Evolutionary conservation across 2,329 filamentous ascomycete genomes (phyloP), one percentile per base, ranked within the genome.

Genomic region (Clonostachys sp.): DNA sequence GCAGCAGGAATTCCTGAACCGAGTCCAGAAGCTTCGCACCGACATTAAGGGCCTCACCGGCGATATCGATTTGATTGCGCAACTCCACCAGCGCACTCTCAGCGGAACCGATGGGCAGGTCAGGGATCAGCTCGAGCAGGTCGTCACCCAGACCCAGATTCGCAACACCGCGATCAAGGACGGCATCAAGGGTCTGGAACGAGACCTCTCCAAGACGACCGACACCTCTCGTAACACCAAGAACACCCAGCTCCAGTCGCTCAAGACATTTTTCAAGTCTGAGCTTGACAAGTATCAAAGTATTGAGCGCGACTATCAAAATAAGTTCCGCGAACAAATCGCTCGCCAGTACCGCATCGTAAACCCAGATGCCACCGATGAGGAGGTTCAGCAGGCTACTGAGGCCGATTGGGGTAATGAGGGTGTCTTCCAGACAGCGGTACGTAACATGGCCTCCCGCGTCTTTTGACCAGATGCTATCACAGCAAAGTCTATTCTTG

Each of bases 351-450:
- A 89, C 67, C 77, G 82, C 48, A 91, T 92, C 61, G 87, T 90
- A 55, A 89, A 91, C 63, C 88, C 88, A 45, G 84, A 90, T 41
- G 89, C 88, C n/a, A 79, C 78, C 44, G 86, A 91, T 50, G 72
- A 78, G 2, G 86, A 92, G 66, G 83, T 91, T 4, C 71, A 77
- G 44, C 73, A 88, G 62, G 87, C 87, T 5, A 73, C 82, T 20
- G 75, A 88, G 55, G 74, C 81, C 46, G 84, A 91, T 62, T 88
- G 87, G 84, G 82, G 84, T 46, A 80, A 87, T 50, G 85, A 91
- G 70, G 86, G 87, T 58, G 84, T 94, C 47, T 94, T 92, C 72
- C 86, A 91, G 67, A 86, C 83, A 48, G 88, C 88, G 50, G 88
- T 92, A 77, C 66, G 83, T 76, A 24, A 45, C 13, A 39, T 43